Conservation (phyloP, 1,139 yeast species). For the Scheffersomyces illinoinensis region DNA sequence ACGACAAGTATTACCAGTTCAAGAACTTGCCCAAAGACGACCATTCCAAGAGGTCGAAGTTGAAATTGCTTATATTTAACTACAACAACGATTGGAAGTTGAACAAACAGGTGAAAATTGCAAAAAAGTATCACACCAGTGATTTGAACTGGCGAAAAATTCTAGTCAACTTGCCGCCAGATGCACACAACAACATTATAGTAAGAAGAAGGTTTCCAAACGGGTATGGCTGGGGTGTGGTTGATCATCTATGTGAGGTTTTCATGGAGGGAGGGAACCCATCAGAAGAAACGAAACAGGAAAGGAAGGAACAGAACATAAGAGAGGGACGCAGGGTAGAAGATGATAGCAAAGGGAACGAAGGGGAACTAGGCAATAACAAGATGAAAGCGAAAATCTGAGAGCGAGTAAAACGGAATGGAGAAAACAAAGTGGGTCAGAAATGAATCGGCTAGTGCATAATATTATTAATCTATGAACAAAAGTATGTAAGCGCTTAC, state of each 20-base stretch:
- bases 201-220: constrained; percentile 29
- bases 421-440: neutral
- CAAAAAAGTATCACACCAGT: constrained; percentile 24
- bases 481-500: neutral
- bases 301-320: neutral
- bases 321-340: neutral
- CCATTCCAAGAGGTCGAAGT: constrained; percentile 3
- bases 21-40: constrained; percentile 53
- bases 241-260: constrained; percentile 22
- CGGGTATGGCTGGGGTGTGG: constrained; percentile 33
- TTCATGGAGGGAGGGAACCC: constrained; percentile 10
- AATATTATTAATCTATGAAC: neutral
- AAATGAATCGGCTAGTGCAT: neutral
- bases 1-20: constrained; percentile 74
- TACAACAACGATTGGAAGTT: constrained; percentile 23
- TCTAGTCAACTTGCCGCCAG: constrained; percentile 26
- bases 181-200: constrained; percentile 28
- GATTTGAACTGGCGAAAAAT: constrained; percentile 27
- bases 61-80: constrained; percentile 13
- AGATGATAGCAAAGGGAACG: constrained; percentile 2
- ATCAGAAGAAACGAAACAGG: neutral
- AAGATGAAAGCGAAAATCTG: neutral
- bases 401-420: neutral
- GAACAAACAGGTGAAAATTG: constrained; percentile 26
- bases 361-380: neutral